phyloP scores from a whole-genome alignment of 169 alveolate genomes.

The Plasmodium knowlesi region DNA sequence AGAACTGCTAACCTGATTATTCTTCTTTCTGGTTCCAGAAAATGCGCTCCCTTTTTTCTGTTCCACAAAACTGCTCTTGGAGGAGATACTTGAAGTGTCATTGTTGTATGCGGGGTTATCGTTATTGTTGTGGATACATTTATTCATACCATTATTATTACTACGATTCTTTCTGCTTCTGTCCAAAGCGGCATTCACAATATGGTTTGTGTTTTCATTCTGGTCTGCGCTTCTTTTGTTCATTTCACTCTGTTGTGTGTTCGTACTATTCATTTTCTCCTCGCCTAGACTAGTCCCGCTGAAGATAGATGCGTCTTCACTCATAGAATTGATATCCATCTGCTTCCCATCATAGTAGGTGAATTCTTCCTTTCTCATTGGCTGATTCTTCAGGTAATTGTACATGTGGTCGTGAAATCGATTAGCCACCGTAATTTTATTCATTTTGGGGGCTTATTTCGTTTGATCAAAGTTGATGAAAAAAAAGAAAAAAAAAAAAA shows the following conservation, averaged over 20 bases:
- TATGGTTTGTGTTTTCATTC: neutral
- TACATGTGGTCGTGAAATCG: conserved; percentile 24
- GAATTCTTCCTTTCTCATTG: conserved; percentile 9
- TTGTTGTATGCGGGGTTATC: neutral
- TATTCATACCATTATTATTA: neutral
- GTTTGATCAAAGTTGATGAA: neutral
- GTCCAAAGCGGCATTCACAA: neutral
- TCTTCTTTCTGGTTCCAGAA: conserved; percentile 5
- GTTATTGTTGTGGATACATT: neutral
- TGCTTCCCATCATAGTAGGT: neutral
- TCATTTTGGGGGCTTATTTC: conserved; percentile 14
- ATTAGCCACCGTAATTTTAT: conserved; percentile 44
- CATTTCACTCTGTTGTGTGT: neutral
- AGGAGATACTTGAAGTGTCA: neutral
- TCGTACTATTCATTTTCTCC: conserved; percentile 3
- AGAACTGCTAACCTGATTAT: neutral
- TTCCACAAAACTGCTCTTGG: neutral
- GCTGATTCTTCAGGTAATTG: conserved; percentile 9
- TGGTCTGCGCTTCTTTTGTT: conserved; percentile 1
- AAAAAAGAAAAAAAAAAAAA: neutral
- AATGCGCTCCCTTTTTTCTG: neutral
- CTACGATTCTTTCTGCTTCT: neutral
- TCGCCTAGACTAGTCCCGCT: neutral
- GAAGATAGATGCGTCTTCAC: neutral
- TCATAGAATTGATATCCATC: neutral